Base-by-base conservation (phyloP, 1,284 basidiomycete species). In the Earliella scabrosa region DNA sequence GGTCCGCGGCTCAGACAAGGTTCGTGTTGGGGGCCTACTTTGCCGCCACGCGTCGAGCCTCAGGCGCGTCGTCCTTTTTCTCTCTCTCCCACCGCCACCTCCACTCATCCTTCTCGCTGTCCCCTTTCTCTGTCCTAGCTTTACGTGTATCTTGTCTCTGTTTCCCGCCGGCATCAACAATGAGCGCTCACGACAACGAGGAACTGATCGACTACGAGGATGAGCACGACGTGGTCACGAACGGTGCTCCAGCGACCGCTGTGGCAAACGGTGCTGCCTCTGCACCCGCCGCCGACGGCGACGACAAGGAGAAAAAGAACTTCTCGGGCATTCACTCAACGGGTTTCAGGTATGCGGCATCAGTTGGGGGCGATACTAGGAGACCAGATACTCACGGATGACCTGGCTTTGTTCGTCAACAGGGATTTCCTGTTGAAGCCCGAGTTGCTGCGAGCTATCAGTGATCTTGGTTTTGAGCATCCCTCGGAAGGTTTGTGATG, bases 381-480 rank as follows among this genome's bases (percentile, higher is more conserved):
- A 35, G 41, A 34, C 5, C 10, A 49, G 26, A 23, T 56, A 34
- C 44, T 63, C 27, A 68, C 48, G 24, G 50, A 47, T 39, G 49
- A 54, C 58, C 59, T 65, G 11, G 39, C 24, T 41, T 11, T n/a
- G n/a, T 14, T 24, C 11, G 32, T 54, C 44, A 59, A 38, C 71
- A 94, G 95, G 73, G 96, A 98, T 75, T 98, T 98, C 81, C 80
- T 98, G 70, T 81, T 98, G 76, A 98, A 98, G 82, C 93, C 96
- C 58, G 97, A 99, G 75, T 78, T 99, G 61, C 83, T 99, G 68
- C 91, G 97, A 66, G 96, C 97, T 52, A 99, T 99, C 74, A 97
- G 94, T 75, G 97, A 99, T 71, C 82, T 99, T 44, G 97, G 97
- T 78, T 99, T 99, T 73, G 97, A 99, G 77, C 97, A 99, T 79